Evolutionary conservation across 2,329 filamentous ascomycete genomes (phyloP).

Genomic region (Stemphylium vesicarium): DNA sequence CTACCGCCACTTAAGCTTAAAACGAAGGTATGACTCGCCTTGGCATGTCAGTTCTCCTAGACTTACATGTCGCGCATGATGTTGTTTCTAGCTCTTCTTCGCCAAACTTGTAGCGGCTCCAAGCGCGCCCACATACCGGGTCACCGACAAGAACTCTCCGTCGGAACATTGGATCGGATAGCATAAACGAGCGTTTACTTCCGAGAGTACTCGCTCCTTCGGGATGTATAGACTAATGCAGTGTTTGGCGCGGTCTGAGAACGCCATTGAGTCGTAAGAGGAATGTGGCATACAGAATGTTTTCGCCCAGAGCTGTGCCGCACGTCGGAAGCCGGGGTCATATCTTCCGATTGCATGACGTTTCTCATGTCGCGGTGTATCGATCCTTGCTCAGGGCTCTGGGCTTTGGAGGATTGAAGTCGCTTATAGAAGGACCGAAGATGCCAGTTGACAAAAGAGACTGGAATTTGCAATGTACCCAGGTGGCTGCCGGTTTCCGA

Average conservation of each 20-base stretch:
- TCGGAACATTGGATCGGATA: background rate
- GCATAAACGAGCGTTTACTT: too few species aligned
- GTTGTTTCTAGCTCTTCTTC: background rate
- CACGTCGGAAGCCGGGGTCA: background rate
- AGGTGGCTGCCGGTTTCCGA: background rate
- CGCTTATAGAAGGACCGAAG: background rate
- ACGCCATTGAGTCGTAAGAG: background rate
- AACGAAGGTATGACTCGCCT: slow-evolving; percentile 8
- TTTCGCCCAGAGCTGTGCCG: background rate
- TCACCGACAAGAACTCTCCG: background rate
- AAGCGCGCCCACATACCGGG: background rate
- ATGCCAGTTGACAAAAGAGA: background rate
- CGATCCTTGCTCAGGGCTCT: background rate
- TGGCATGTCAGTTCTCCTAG: slow-evolving; percentile 1
- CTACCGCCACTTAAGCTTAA: slow-evolving; percentile 2
- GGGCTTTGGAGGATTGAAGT: background rate
- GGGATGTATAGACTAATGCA: background rate
- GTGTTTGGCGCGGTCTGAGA: background rate
- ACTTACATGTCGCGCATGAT: background rate
- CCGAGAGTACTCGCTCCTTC: background rate
- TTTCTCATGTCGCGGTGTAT: background rate
- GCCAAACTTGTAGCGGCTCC: background rate
- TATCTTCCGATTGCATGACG: background rate
- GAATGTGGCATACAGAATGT: background rate
- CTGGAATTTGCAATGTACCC: background rate